Evolutionary conservation across 495 filamentous ascomycete genomes (phyloP).

Genomic region (Cladorrhinum samala): DNA sequence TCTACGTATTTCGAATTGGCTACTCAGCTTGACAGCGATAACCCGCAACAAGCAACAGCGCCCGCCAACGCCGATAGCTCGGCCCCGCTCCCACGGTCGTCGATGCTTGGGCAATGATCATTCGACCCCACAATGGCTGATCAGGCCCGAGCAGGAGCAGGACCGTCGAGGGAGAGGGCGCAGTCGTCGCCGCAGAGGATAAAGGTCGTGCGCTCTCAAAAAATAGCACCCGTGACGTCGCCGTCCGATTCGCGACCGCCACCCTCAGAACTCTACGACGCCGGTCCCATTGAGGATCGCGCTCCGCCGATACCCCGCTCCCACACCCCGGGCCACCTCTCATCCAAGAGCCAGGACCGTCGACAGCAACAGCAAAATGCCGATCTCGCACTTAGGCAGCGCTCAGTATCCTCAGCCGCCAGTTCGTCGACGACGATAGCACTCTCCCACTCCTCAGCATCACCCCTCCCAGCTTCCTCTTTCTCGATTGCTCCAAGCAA

Average conservation of each 20-base stretch:
- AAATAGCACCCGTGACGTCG: slow-evolving; percentile 30
- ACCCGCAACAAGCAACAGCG: not conserved
- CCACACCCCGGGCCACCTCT: slow-evolving; percentile 50
- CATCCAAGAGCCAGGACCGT: slow-evolving; percentile 43
- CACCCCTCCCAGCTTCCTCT: slow-evolving; percentile 21
- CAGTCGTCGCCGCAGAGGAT: slow-evolving; percentile 28
- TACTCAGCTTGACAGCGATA: not conserved
- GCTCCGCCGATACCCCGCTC: slow-evolving; percentile 37
- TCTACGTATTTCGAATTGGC: not conserved
- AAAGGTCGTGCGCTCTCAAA: slow-evolving; percentile 38
- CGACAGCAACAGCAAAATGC: slow-evolving; percentile 38
- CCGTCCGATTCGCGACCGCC: slow-evolving; percentile 22
- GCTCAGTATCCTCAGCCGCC: slow-evolving; percentile 41
- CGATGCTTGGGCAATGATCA: slow-evolving; percentile 23
- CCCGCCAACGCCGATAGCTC: not conserved
- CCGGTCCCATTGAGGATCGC: slow-evolving; percentile 21
- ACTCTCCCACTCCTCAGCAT: slow-evolving; percentile 9
- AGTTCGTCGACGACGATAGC: slow-evolving; percentile 15
- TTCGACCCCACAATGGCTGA: slow-evolving; percentile 34
- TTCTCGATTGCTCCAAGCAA: slow-evolving; percentile 24
- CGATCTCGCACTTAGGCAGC: slow-evolving; percentile 43
- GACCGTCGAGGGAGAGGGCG: slow-evolving; percentile 18
- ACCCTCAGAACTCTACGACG: slow-evolving; percentile 20
- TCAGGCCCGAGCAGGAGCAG: slow-evolving; percentile 22
- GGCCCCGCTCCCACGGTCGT: slow-evolving; percentile 5